phyloP scores from a whole-genome alignment of 148 eudicot species.

The Rhododendron williamsianum region DNA sequence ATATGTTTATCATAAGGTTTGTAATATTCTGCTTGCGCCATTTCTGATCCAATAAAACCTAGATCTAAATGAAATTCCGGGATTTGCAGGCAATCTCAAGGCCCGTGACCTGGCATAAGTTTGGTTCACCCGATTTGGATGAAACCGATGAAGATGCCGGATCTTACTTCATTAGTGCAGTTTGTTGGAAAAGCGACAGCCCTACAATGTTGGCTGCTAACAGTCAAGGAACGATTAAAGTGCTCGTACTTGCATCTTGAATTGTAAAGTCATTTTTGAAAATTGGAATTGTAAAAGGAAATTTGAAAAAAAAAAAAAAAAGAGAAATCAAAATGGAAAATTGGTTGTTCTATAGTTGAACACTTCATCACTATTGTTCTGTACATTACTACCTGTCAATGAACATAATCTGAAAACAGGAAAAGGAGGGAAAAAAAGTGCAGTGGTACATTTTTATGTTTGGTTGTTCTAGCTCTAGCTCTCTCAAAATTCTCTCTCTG shows the following conservation, averaged over 20 bases:
- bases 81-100: constrained; percentile 56
- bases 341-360: neutral
- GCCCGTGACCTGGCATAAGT: constrained; percentile 61
- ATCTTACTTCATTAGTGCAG: constrained; percentile 76
- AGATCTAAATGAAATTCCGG: neutral
- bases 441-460: neutral
- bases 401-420: neutral
- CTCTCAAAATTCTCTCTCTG: neutral
- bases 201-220: constrained; percentile 78
- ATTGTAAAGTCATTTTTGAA: neutral
- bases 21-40: constrained; percentile 1
- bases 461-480: neutral
- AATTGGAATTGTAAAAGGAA: neutral
- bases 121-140: constrained; percentile 37
- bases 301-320: neutral
- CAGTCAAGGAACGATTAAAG: constrained; percentile 75
- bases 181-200: constrained; percentile 81
- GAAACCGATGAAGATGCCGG: constrained; percentile 53
- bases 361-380: neutral
- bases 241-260: constrained; percentile 68
- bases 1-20: constrained; percentile 82
- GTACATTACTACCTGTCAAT: neutral
- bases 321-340: neutral
- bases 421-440: neutral
- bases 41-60: constrained; percentile 1